These are phyloP conservation scores for Coemansia sp. DNA, from an alignment of 192 early-diverging fungal genomes.

Conservation along the genomic window DNA sequence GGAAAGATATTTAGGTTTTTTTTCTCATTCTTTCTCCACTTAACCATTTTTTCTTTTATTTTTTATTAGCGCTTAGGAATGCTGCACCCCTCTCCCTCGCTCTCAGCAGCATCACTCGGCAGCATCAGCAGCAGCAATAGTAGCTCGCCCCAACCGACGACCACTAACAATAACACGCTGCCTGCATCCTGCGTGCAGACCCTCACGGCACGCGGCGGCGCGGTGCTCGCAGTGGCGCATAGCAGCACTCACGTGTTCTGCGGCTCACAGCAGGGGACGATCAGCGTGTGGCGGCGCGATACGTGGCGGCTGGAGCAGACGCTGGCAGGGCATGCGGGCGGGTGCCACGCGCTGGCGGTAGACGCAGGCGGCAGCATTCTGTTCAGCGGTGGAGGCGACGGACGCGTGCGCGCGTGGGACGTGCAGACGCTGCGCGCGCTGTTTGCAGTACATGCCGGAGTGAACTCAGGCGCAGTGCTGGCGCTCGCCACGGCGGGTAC, in stretches of 20 bases:
- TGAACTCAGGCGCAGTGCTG: constrained; percentile 73
- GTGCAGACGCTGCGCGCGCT: constrained; percentile 61
- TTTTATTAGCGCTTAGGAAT: no score
- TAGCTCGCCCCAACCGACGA: no score
- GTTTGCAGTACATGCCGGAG: constrained; percentile 67
- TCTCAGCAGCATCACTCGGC: no score
- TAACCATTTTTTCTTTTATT: no score
- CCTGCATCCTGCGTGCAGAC: no score
- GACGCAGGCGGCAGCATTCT: constrained; percentile 5
- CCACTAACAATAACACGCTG: no score
- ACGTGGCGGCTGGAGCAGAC: constrained; percentile 57
- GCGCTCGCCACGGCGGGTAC: constrained; percentile 63
- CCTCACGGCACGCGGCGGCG: constrained; percentile 4
- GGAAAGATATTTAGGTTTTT: no score
- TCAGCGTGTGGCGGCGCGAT: constrained; percentile 65
- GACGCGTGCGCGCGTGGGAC: constrained; percentile 74
- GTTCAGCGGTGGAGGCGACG: constrained; percentile 63
- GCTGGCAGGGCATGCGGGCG: constrained; percentile 31
- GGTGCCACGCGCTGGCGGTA: constrained; percentile 33
- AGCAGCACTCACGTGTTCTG: constrained; percentile 64
- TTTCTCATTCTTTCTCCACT: no score
- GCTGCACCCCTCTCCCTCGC: no score
- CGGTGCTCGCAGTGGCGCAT: constrained; percentile 68
- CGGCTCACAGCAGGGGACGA: constrained; percentile 67
- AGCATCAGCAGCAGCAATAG: no score